Percentiles rank a stretch among this genome's conserved stretches.
phyloP scores from a whole-genome alignment of 352 stramenopile genomes.

The Globisporangium spiculum region DNA sequence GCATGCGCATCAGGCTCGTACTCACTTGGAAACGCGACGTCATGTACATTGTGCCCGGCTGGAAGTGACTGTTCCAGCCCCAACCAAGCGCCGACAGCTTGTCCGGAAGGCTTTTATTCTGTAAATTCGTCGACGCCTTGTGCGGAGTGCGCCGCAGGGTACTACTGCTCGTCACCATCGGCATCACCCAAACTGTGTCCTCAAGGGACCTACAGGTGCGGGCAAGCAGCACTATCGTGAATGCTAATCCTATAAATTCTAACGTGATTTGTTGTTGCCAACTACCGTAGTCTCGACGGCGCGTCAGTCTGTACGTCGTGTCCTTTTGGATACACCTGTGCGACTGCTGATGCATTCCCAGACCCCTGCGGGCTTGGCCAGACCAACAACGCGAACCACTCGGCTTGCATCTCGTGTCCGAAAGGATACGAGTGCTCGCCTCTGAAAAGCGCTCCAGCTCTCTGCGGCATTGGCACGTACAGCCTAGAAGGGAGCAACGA shows the following conservation, averaged over 20 bases:
- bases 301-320: slow-evolving; percentile 42
- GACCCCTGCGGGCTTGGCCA: slow-evolving; percentile 9
- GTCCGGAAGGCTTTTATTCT: slow-evolving; percentile 30
- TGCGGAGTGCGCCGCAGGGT: slow-evolving; percentile 31
- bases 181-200: slow-evolving; percentile 27
- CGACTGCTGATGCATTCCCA: slow-evolving; percentile 24
- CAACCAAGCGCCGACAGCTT: slow-evolving; percentile 22
- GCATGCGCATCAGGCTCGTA: slow-evolving; percentile 37
- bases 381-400: slow-evolving; percentile 37
- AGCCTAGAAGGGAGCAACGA: slow-evolving; percentile 9
- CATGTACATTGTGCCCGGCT: slow-evolving; percentile 42
- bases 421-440: slow-evolving; percentile 23
- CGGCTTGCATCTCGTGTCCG: slow-evolving; percentile 16
- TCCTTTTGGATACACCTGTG: slow-evolving; percentile 44
- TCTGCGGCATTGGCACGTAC: slow-evolving; percentile 10
- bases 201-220: slow-evolving; percentile 37
- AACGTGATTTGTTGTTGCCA: slow-evolving; percentile 15
- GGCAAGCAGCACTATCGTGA: not conserved
- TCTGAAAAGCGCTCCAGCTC: not conserved
- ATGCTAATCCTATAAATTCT: not conserved
- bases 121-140: slow-evolving; percentile 20
- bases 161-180: slow-evolving; percentile 31
- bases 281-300: slow-evolving; percentile 20
- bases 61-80: slow-evolving; percentile 45
- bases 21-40: slow-evolving; percentile 30